These are phyloP conservation scores for Penicillium sp. DNA, from an alignment of 2,329 filamentous ascomycete genomes.

Conservation along the genomic window DNA sequence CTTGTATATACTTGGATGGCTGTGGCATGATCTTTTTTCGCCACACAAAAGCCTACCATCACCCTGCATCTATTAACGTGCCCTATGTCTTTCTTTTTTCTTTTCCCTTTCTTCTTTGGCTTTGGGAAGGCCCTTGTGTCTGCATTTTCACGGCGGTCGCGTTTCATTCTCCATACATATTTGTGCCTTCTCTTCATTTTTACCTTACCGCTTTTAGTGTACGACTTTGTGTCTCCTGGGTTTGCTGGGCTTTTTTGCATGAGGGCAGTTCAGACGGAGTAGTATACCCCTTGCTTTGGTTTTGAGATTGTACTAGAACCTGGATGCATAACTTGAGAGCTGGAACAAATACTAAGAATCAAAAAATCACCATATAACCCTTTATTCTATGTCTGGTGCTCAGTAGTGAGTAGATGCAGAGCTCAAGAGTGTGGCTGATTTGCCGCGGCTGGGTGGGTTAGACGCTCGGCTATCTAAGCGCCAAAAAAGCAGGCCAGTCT, in stretches of 20 bases:
- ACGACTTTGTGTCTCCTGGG: slow-evolving; percentile 24
- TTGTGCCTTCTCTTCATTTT: slow-evolving; percentile 20
- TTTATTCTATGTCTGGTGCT: neutral
- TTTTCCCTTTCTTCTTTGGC: slow-evolving; percentile 15
- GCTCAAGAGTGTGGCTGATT: slow-evolving; percentile 15
- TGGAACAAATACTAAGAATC: slow-evolving; percentile 13
- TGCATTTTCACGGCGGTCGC: slow-evolving; percentile 35
- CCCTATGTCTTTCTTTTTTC: slow-evolving; percentile 29
- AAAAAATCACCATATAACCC: slow-evolving; percentile 11
- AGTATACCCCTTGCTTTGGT: slow-evolving; percentile 38
- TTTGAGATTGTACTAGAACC: slow-evolving; percentile 20
- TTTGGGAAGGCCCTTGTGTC: slow-evolving; percentile 27
- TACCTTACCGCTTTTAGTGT: slow-evolving; percentile 23
- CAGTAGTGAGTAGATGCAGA: neutral
- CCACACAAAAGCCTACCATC: slow-evolving; percentile 27
- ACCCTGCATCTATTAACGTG: slow-evolving; percentile 32
- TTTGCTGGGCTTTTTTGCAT: slow-evolving; percentile 33
- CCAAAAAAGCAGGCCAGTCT: slow-evolving; percentile 21
- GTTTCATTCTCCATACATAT: slow-evolving; percentile 23
- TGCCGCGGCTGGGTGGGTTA: slow-evolving; percentile 21
- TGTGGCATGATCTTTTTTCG: slow-evolving; percentile 23
- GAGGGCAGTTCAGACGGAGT: slow-evolving; percentile 35
- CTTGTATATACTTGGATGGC: slow-evolving; percentile 35
- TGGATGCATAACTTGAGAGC: slow-evolving; percentile 10
- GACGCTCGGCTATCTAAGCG: slow-evolving; percentile 25